Conservation (phyloP, 1,284 basidiomycete species). For the Cryptococcus maquisensis region DNA sequence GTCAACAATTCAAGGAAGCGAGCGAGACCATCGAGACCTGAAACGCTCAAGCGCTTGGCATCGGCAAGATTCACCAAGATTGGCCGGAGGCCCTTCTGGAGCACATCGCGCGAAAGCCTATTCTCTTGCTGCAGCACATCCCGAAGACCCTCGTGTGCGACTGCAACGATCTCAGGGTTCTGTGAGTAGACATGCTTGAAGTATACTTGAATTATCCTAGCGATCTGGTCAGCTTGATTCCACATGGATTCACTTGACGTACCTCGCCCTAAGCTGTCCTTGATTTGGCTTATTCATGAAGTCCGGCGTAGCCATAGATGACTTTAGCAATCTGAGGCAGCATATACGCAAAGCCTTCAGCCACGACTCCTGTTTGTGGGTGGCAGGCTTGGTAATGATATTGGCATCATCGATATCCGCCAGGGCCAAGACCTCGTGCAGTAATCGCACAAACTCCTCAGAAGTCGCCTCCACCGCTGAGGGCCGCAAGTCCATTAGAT, state of each 20-base stretch:
- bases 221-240: slow-evolving; percentile 5
- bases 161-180: slow-evolving; percentile 89
- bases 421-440: slow-evolving; percentile 90
- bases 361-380: slow-evolving; percentile 76
- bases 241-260: slow-evolving; percentile 16
- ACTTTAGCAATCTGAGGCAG: slow-evolving; percentile 87
- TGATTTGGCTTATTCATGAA: slow-evolving; percentile 78
- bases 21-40: slow-evolving; percentile 90
- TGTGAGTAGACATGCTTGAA: slow-evolving; percentile 98
- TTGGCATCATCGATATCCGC: slow-evolving; percentile 92
- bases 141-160: slow-evolving; percentile 88
- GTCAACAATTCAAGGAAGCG: slow-evolving; percentile 91
- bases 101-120: slow-evolving; percentile 88
- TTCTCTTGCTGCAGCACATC: slow-evolving; percentile 86
- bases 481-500: slow-evolving; percentile 77
- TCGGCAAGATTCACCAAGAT: slow-evolving; percentile 98
- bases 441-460: slow-evolving; percentile 84
- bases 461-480: slow-evolving; percentile 76
- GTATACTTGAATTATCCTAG: slow-evolving; percentile 87
- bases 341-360: slow-evolving; percentile 91
- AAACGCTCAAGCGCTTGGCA: slow-evolving; percentile 88
- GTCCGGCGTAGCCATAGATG: slow-evolving; percentile 90
- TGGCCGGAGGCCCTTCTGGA: slow-evolving; percentile 91
- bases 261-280: slow-evolving; percentile 71
- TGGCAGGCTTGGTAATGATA: slow-evolving; percentile 67